Evolutionary conservation across 1,139 yeast genomes (phyloP), one percentile per base, ranked within the genome.

Genomic region (Debaryomyces coudertii): DNA sequence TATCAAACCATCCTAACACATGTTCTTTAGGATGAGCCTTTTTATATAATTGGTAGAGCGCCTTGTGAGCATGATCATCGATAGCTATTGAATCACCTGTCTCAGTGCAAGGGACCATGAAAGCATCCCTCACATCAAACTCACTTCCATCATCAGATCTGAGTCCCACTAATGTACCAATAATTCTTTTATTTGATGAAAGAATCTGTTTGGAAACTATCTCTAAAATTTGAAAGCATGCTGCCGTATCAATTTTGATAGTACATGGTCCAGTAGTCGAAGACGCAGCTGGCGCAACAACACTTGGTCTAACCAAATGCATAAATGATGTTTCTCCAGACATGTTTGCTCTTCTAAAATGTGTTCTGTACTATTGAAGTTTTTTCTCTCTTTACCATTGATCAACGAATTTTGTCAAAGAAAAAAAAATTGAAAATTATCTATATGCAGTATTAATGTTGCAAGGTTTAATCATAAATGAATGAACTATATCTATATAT

Each of bases 1-100:
- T 84, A 44, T 95, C 87, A 66, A 87, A 89, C 97, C 97, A 90
- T 47, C 97, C 97, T 48, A 90, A 78, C 46, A 90, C 87, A 43
- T 79, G 76, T 57, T 85, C 89, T 63, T 87, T 87, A 47, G 95
- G 93, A 65, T 85, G 87, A 31, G 95, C 85, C 61, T 82, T 83
- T 68, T 85, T 87, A 68, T 87, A 84, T 61, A 90, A 73, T 57
- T 83, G 85, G 66, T 76, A 87, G 68, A 87, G 79, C 34, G 82
- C 69, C 63, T 84, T 83, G 72, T 87, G 88, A 60, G 83, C 85
- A 50, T 82, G 83, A 59, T 85, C 89, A 60, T 86, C 93, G 55
- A 89, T 83, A 54, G 85, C 80, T 53, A 87, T 80, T 38, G 87
- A 88, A 55, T 75, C 79, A 29, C 87, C 92, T 40, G 87, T 85